phyloP scores from a whole-genome alignment of 306 rosid genomes.

The Lablab purpureus region DNA sequence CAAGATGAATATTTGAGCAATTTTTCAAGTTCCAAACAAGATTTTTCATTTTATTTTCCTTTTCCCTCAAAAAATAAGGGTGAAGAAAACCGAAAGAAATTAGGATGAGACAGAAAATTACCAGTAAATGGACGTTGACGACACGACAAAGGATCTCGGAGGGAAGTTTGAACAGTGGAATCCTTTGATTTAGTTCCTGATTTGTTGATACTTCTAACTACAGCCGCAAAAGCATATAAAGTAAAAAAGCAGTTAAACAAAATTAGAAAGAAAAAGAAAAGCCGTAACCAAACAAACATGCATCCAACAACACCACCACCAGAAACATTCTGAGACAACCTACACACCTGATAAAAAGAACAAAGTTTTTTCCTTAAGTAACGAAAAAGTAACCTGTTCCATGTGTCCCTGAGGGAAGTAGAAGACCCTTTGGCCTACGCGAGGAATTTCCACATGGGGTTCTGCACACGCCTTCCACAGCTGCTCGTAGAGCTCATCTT shows the following conservation, averaged over 20 bases:
- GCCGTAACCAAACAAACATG: background rate
- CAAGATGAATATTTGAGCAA: conserved; percentile 14
- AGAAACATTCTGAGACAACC: conserved; percentile 27
- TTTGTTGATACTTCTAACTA: conserved; percentile 88
- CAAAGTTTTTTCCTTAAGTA: background rate
- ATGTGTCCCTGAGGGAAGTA: conserved; percentile 92
- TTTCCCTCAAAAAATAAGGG: background rate
- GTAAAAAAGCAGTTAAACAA: background rate
- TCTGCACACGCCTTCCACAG: conserved; percentile 91
- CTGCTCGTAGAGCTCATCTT: conserved; percentile 65
- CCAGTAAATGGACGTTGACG: conserved; percentile 70
- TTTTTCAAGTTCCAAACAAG: conserved; percentile 34
- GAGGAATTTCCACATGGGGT: conserved; percentile 84
- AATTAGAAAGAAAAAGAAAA: background rate
- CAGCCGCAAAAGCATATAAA: conserved; percentile 35
- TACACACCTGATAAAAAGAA: conserved; percentile 3
- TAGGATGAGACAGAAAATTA: conserved; percentile 41
- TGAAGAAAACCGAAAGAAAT: background rate
- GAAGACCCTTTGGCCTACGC: conserved; percentile 60
- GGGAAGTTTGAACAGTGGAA: conserved; percentile 75
- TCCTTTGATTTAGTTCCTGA: conserved; percentile 77
- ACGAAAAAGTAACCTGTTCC: conserved; percentile 68
- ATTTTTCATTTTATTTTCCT: background rate
- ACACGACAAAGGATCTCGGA: conserved; percentile 79
- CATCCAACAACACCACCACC: background rate